Percentiles rank a stretch among this genome's conserved stretches.
Evolutionary conservation across 2,329 filamentous ascomycete genomes (phyloP).

Genomic region (Magnaporthiopsis rhizophila): DNA sequence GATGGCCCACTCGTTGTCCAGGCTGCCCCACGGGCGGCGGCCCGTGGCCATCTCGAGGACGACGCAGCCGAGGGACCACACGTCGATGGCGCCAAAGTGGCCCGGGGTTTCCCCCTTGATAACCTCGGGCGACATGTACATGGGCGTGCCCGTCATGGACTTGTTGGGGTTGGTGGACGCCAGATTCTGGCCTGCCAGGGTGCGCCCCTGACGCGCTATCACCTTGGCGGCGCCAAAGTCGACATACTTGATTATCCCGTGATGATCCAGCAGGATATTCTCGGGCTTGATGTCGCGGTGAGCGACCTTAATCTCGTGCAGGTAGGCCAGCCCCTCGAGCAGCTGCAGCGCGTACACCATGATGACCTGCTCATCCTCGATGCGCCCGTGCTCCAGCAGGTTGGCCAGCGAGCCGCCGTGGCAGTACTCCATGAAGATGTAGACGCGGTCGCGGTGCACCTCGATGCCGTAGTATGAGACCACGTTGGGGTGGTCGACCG

Average conservation of each 20-base stretch:
- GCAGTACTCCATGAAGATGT: conserved; percentile 99
- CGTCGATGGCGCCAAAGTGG: conserved; percentile 79
- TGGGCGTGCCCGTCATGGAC: conserved; percentile 94
- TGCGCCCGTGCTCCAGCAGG: conserved; percentile 87
- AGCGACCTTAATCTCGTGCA: conserved; percentile 85
- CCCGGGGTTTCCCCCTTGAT: conserved; percentile 82
- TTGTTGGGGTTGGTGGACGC: conserved; percentile 58
- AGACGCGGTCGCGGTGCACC: conserved; percentile 97
- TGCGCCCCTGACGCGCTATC: conserved; percentile 88
- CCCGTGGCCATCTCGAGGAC: conserved; percentile 97
- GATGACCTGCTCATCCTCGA: conserved; percentile 95
- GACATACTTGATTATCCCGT: conserved; percentile 97
- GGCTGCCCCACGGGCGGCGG: conserved; percentile 83
- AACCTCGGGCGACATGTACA: conserved; percentile 99
- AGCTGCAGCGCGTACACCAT: conserved; percentile 95
- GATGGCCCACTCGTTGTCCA: conserved; percentile 99
- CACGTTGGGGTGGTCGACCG: conserved; percentile 94
- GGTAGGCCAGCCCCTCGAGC: conserved; percentile 85
- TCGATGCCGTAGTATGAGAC: conserved; percentile 98
- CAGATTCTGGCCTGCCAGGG: conserved; percentile 58
- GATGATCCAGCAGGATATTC: conserved; percentile 93
- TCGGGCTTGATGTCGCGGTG: conserved; percentile 98
- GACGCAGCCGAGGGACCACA: conserved; percentile 95
- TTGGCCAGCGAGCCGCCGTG: conserved; percentile 87
- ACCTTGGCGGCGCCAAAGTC: conserved; percentile 97